These are phyloP conservation scores for Pneumocystis canis DNA, from an alignment of 1,139 yeast species.

Conservation along the genomic window DNA sequence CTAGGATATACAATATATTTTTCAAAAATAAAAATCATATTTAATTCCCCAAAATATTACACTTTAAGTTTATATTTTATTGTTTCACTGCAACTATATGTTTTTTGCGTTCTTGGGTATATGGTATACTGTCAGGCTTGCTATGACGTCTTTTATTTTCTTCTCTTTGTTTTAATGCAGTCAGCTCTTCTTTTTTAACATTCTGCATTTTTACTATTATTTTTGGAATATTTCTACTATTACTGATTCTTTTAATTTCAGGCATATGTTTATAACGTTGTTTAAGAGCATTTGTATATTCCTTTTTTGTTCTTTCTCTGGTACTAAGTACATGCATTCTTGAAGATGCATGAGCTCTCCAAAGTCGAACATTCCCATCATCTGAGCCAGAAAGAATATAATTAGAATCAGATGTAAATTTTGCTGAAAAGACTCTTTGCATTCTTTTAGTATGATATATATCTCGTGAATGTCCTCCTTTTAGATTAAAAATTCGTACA, in stretches of 20 bases:
- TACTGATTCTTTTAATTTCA: constrained; percentile 72
- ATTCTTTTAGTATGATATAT: constrained; percentile 92
- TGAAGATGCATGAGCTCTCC: constrained; percentile 82
- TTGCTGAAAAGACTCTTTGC: constrained; percentile 83
- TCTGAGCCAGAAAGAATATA: constrained; percentile 86
- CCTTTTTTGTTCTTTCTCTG: constrained; percentile 66
- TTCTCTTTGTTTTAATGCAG: constrained; percentile 63
- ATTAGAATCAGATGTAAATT: constrained; percentile 74
- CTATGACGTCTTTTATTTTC: constrained; percentile 55
- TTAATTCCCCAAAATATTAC: background rate
- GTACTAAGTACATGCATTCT: constrained; percentile 69
- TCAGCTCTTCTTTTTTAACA: constrained; percentile 60
- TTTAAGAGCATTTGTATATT: constrained; percentile 80
- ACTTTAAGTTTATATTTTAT: background rate
- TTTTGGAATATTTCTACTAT: constrained; percentile 83
- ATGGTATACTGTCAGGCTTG: background rate
- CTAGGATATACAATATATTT: too few species aligned
- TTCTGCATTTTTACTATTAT: constrained; percentile 80
- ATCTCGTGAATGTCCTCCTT: constrained; percentile 86
- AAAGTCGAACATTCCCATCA: constrained; percentile 84
- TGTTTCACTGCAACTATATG: background rate
- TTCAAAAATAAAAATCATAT: too few species aligned
- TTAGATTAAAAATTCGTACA: constrained; percentile 57
- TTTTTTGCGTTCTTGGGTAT: background rate
- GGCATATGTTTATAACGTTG: constrained; percentile 94